phyloP scores from a whole-genome alignment of 1,139 yeast genomes.

The Suhomyces panamericanus region DNA sequence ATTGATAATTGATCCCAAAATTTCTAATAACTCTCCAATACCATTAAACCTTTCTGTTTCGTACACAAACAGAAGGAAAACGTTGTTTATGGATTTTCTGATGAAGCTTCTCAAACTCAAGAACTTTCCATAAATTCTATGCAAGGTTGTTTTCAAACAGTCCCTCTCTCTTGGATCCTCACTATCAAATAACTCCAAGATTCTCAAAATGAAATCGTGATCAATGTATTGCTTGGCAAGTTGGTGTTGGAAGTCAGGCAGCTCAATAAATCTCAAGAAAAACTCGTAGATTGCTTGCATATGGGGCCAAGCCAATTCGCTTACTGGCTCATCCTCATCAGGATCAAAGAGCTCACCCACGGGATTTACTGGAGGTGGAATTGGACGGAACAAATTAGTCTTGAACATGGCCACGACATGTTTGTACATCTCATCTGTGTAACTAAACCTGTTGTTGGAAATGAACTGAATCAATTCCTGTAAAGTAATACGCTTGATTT shows the following conservation, averaged over 20 bases:
- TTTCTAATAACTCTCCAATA: constrained; percentile 90
- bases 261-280: constrained; percentile 86
- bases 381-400: constrained; percentile 86
- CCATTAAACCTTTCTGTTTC: constrained; percentile 97
- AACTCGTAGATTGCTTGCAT: constrained; percentile 97
- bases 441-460: constrained; percentile 75
- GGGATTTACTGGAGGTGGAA: constrained; percentile 98
- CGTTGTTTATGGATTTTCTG: constrained; percentile 87
- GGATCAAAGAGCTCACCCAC: constrained; percentile 96
- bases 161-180: constrained; percentile 98
- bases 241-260: constrained; percentile 92
- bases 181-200: constrained; percentile 87
- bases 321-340: constrained; percentile 97
- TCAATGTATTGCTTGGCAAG: constrained; percentile 92
- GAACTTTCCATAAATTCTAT: constrained; percentile 93
- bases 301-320: constrained; percentile 98
- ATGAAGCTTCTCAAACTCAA: constrained; percentile 87
- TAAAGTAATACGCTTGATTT: constrained; percentile 79
- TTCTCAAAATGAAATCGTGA: constrained; percentile 77
- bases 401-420: constrained; percentile 90
- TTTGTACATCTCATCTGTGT: constrained; percentile 87
- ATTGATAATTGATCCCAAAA: constrained; percentile 92
- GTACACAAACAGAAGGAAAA: constrained; percentile 87
- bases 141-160: constrained; percentile 90
- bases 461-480: constrained; percentile 89